Percentiles rank a stretch among this genome's conserved stretches.
Conservation (phyloP, 257 asterid species). For the Echites panduratus region DNA sequence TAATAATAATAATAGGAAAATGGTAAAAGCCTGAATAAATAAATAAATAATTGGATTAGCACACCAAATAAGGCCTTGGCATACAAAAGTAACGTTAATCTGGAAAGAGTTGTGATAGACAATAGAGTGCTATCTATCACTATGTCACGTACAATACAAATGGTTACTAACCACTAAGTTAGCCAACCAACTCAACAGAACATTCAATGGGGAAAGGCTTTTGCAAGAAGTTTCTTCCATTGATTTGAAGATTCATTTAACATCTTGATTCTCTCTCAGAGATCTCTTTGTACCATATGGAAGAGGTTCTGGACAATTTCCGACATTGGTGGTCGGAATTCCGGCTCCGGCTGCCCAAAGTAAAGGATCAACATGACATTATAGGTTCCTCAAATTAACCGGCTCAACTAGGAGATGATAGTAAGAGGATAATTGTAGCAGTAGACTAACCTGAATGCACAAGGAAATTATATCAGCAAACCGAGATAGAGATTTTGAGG, state of each 20-base stretch:
- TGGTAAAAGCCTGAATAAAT: background rate
- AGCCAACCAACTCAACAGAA: background rate
- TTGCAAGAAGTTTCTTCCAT: background rate
- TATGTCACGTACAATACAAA: constrained; percentile 5
- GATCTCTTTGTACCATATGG: constrained; percentile 42
- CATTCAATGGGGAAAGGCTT: background rate
- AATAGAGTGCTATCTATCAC: background rate
- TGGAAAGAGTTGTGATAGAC: background rate
- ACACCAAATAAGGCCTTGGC: background rate
- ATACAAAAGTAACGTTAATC: background rate
- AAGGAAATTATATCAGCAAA: constrained; percentile 84
- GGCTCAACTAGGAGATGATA: background rate
- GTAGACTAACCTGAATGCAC: constrained; percentile 64
- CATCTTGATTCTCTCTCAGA: constrained; percentile 10
- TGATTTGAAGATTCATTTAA: constrained; percentile 1
- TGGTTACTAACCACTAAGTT: background rate
- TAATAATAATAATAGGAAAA: too few relatives aligned
- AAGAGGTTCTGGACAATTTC: constrained; percentile 78
- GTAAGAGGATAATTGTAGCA: background rate
- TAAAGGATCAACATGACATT: background rate
- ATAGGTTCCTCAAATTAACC: background rate
- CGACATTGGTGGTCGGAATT: constrained; percentile 92
- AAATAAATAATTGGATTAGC: constrained; percentile 9
- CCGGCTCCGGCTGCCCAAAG: constrained; percentile 71
- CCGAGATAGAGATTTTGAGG: constrained; percentile 77